Conservation (phyloP, 1,139 yeast species). For the Yamadazyma siamensis region DNA sequence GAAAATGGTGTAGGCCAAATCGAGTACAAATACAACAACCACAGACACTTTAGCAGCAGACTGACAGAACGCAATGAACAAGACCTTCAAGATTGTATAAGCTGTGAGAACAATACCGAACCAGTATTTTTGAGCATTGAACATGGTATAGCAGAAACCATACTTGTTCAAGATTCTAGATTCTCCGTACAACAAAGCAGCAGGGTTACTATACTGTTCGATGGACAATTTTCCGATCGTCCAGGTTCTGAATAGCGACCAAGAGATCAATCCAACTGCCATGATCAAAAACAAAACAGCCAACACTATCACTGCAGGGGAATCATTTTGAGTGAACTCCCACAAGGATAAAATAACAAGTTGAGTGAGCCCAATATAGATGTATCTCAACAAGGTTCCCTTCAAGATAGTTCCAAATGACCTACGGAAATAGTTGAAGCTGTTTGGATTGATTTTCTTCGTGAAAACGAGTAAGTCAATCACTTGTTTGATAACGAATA, state of each 20-base stretch:
- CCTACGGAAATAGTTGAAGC: conserved; percentile 47
- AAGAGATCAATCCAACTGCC: conserved; percentile 52
- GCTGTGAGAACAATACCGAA: conserved; percentile 59
- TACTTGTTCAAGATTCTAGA: conserved; percentile 59
- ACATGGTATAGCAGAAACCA: conserved; percentile 83
- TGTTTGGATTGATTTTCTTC: conserved; percentile 45
- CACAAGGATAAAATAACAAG: conserved; percentile 64
- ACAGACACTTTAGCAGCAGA: conserved; percentile 68
- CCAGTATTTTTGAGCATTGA: conserved; percentile 70
- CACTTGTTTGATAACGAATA: conserved; percentile 51
- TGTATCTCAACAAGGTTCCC: conserved; percentile 66
- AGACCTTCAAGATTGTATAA: conserved; percentile 55
- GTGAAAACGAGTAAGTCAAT: conserved; percentile 43
- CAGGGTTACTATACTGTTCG: conserved; percentile 60
- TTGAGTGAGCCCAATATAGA: conserved; percentile 76
- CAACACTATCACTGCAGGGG: conserved; percentile 71
- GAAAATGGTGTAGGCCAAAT: conserved; percentile 57
- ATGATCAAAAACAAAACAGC: conserved; percentile 61
- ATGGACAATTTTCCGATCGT: conserved; percentile 56
- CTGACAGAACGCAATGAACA: conserved; percentile 69
- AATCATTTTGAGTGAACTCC: conserved; percentile 70
- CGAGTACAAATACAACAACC: conserved; percentile 60
- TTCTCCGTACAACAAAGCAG: conserved; percentile 74
- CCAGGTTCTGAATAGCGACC: conserved; percentile 59
- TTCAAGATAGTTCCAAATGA: conserved; percentile 57